Conservation (phyloP, 2,329 filamentous ascomycete genomes). For the Scedosporium minutisporum region DNA sequence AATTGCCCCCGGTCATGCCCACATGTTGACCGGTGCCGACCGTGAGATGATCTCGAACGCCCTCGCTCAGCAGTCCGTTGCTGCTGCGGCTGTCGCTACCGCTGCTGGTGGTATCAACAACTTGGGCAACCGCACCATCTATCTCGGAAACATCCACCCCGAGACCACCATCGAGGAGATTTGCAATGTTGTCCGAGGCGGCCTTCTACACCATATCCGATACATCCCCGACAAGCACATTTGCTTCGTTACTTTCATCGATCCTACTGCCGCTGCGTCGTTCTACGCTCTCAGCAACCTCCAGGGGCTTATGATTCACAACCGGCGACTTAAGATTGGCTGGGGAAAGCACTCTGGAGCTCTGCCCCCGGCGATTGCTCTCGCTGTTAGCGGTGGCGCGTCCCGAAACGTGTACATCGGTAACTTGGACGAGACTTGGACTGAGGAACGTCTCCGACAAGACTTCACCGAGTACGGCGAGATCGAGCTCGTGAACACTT, state of each 20-base stretch:
- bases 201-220: conserved; percentile 91
- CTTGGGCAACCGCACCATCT: conserved; percentile 92
- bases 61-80: conserved; percentile 92
- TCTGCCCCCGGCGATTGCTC: conserved; percentile 85
- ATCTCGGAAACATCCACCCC: conserved; percentile 95
- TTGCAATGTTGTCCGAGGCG: conserved; percentile 95
- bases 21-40: conserved; percentile 92
- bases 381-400: conserved; percentile 91
- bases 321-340: conserved; percentile 92
- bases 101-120: conserved; percentile 96
- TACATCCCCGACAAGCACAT: conserved; percentile 99
- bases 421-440: conserved; percentile 95
- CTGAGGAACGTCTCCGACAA: conserved; percentile 86
- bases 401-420: conserved; percentile 98
- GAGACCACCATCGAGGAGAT: conserved; percentile 99
- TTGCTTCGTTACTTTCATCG: conserved; percentile 98
- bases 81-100: conserved; percentile 90
- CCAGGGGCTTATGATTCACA: conserved; percentile 98
- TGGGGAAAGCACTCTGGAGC: conserved; percentile 99
- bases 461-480: conserved; percentile 97
- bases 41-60: conserved; percentile 94
- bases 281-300: conserved; percentile 98
- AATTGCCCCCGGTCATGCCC: conserved; percentile 91
- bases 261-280: conserved; percentile 91
- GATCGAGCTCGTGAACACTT: conserved; percentile 92